Evolutionary conservation across 2,329 filamentous ascomycete species (phyloP), one percentile per base, ranked within the genome.

Genomic region (Venturia nashicola): DNA sequence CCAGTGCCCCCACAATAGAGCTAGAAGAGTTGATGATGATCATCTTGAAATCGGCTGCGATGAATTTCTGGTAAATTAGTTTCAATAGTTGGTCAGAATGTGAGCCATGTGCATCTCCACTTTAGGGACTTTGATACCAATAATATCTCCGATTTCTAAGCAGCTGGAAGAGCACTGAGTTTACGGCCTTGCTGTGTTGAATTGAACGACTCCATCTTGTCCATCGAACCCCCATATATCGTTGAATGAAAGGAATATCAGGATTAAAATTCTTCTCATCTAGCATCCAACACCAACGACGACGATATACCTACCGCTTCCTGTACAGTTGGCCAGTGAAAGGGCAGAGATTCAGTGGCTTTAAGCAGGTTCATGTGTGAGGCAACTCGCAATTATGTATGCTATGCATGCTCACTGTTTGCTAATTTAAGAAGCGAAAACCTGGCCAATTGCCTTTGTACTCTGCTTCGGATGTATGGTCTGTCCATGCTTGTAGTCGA

Each of bases 401-500:
- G 20, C 67, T 72, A 79, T 67, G 74, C 80, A 77, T 86, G 34
- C 59, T 42, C n/a, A 44, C 36, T 60, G 27, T 32, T 43, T 60
- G 36, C 84, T 81, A 68, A 91, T 86, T 70, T 90, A 80, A 68
- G 80, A 80, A 48, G 86, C 84, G 73, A 94, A 93, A 66, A 92
- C 81, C 65, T 83, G 80, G 68, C 85, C 83, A 70, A 95, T 81
- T 71, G 83, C 82, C 75, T 80, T 83, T 23, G 89, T 90, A 73
- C 89, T 94, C 83, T 91, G 90, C 83, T 96, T 96, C 46, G 90
- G 86, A 68, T 86, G 82, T 61, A 90, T 80, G 79, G 87, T 89
- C 80, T 95, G 91, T 32, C 85, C 86, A 68, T 90, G 83, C 69
- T 84, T 78, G 73, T 94, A 95, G 76, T 95, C 90, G 62, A 95